These are phyloP conservation scores for Phytopythium cucurbitacearum DNA, from an alignment of 352 stramenopile species.

Conservation along the genomic window DNA sequence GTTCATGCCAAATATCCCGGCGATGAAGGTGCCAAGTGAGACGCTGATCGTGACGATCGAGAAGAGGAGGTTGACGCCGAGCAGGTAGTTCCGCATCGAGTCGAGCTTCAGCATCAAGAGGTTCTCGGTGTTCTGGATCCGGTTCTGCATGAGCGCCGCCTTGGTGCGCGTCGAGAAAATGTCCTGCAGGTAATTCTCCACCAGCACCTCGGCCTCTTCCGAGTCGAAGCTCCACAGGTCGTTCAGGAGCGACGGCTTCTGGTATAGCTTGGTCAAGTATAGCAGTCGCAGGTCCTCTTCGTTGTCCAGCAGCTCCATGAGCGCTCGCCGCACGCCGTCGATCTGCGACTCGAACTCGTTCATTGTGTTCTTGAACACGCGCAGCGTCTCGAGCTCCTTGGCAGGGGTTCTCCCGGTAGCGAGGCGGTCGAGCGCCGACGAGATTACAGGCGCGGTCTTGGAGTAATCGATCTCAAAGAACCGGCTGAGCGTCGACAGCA, in stretches of 20 bases:
- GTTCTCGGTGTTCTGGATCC: constrained; percentile 64
- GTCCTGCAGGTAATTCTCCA: constrained; percentile 72
- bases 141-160: constrained; percentile 48
- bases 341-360: constrained; percentile 60
- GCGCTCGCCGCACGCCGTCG: constrained; percentile 34
- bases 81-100: constrained; percentile 64
- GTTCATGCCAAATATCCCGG: constrained; percentile 34
- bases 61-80: constrained; percentile 26
- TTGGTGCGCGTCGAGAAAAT: constrained; percentile 69
- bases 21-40: constrained; percentile 22
- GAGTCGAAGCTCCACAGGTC: constrained; percentile 58
- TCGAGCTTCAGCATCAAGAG: constrained; percentile 68
- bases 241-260: constrained; percentile 33
- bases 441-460: constrained; percentile 24
- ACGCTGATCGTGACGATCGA: constrained; percentile 28
- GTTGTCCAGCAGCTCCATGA: constrained; percentile 60
- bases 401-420: constrained; percentile 30
- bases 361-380: constrained; percentile 55
- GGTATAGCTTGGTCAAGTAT: constrained; percentile 52
- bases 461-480: constrained; percentile 43
- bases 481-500: constrained; percentile 33
- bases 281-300: constrained; percentile 50
- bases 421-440: constrained; percentile 37
- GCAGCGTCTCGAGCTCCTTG: constrained; percentile 41
- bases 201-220: constrained; percentile 55